Percentiles rank a stretch among this genome's conserved stretches.
phyloP scores from a whole-genome alignment of 2,329 filamentous ascomycete genomes.

The Didymella arachidicola region DNA sequence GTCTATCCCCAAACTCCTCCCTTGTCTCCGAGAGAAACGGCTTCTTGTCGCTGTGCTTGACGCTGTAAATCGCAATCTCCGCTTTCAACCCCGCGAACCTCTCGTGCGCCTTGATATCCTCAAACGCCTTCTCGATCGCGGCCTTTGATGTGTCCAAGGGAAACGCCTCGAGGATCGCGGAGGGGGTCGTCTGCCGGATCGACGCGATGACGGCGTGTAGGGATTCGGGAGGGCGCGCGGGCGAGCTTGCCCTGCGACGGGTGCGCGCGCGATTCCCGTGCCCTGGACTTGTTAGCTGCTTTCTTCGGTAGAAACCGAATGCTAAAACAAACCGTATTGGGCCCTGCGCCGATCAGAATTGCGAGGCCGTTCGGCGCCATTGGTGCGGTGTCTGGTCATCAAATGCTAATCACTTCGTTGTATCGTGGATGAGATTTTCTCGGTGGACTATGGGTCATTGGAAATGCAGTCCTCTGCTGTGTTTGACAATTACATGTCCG shows the following conservation, averaged over 20 bases:
- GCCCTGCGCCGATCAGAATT: conserved; percentile 46
- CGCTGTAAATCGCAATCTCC: conserved; percentile 62
- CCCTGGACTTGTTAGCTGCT: conserved; percentile 47
- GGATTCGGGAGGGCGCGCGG: conserved; percentile 59
- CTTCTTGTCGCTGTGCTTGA: conserved; percentile 64
- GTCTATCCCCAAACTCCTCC: conserved; percentile 53
- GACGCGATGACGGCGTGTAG: conserved; percentile 55
- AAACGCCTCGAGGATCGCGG: conserved; percentile 61
- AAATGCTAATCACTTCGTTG: too few relatives aligned
- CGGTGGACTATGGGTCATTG: background rate
- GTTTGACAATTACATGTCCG: conserved; percentile 2
- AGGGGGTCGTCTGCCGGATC: conserved; percentile 53
- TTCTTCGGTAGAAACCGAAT: too few relatives aligned
- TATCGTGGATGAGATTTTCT: too few relatives aligned
- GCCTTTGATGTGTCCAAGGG: conserved; percentile 59
- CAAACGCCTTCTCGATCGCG: conserved; percentile 59
- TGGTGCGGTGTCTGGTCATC: background rate
- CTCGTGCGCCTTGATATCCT: conserved; percentile 57
- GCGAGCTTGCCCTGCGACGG: conserved; percentile 63
- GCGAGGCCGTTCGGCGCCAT: conserved; percentile 45
- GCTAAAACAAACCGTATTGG: conserved; percentile 34
- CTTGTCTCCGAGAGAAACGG: conserved; percentile 64
- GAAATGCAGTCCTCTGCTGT: background rate
- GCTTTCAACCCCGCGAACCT: conserved; percentile 61
- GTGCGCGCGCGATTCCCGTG: conserved; percentile 62